Conservation (phyloP, 805 yeast species). For the Wickerhamomyces strasburgensis region DNA sequence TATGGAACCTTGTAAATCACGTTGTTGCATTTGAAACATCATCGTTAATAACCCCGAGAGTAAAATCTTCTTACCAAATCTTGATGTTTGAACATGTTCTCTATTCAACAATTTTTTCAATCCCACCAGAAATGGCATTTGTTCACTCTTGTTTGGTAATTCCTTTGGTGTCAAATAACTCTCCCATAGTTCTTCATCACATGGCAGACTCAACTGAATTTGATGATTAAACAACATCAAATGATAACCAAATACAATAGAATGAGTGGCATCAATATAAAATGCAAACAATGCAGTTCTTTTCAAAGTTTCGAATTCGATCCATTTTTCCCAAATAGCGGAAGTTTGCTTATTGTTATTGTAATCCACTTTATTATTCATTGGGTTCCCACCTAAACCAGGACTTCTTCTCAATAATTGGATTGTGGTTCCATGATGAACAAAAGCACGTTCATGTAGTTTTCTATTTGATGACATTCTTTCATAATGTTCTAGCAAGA, state of each 20-base stretch:
- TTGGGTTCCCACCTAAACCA: conserved; percentile 66
- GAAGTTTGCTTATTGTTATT: conserved; percentile 26
- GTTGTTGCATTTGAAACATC: conserved; percentile 68
- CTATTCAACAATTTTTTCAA: conserved; percentile 55
- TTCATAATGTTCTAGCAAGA: conserved; percentile 74
- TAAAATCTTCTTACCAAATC: conserved; percentile 63
- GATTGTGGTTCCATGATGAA: conserved; percentile 84
- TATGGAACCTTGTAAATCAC: conserved; percentile 55
- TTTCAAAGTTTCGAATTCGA: conserved; percentile 73
- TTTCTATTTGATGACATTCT: conserved; percentile 63
- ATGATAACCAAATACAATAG: conserved; percentile 73
- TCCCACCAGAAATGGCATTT: conserved; percentile 46
- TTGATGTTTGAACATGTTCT: conserved; percentile 37
- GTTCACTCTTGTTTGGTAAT: conserved; percentile 23
- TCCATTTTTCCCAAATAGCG: conserved; percentile 60
- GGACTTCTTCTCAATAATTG: conserved; percentile 75
- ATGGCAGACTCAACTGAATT: conserved; percentile 56
- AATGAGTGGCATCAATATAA: conserved; percentile 74
- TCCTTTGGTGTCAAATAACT: conserved; percentile 28
- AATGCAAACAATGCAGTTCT: conserved; percentile 78
- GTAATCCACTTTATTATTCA: conserved; percentile 27
- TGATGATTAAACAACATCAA: conserved; percentile 54
- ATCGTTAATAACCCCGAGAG: conserved; percentile 64
- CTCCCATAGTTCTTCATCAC: conserved; percentile 59
- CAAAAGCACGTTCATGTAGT: conserved; percentile 76